Percentiles rank a stretch among this genome's conserved stretches.
Evolutionary conservation across 2,329 filamentous ascomycete species (phyloP).

Genomic region (Monilinia aucupariae): DNA sequence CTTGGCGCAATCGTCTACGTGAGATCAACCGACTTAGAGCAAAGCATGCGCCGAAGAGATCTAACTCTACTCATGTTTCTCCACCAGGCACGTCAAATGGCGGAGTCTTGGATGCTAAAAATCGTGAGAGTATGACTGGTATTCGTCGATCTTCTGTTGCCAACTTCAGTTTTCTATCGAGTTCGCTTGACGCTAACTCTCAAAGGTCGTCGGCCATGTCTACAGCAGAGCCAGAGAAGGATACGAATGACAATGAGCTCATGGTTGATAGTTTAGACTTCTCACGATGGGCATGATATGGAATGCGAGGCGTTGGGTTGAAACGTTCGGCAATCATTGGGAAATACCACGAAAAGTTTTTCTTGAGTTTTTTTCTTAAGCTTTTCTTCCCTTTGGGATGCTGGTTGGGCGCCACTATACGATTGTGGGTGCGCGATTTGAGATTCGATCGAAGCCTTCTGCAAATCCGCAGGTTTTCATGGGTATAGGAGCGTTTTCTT

Average conservation of each 20-base stretch:
- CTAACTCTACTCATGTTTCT: conserved; percentile 32
- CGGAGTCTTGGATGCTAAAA: conserved; percentile 34
- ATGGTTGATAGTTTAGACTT: conserved; percentile 35
- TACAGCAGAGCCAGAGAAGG: conserved; percentile 50
- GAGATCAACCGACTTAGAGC: conserved; percentile 81
- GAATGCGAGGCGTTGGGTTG: conserved; percentile 9
- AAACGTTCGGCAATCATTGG: conserved; percentile 9
- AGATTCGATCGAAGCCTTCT: neutral
- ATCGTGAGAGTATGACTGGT: conserved; percentile 56
- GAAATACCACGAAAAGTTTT: conserved; percentile 30
- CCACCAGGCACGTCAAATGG: conserved; percentile 34
- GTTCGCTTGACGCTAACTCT: conserved; percentile 50
- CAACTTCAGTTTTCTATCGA: conserved; percentile 61
- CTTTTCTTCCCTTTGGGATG: neutral
- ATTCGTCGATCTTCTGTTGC: conserved; percentile 59
- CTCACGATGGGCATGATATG: conserved; percentile 34
- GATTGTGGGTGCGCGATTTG: neutral
- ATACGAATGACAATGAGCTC: conserved; percentile 27
- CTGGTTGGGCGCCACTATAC: neutral
- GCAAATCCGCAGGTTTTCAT: neutral
- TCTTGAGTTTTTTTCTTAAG: conserved; percentile 10
- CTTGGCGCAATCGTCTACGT: conserved; percentile 80
- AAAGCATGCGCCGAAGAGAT: conserved; percentile 47
- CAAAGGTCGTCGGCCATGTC: conserved; percentile 56
- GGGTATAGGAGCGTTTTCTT: neutral